Base-by-base conservation (phyloP, 2,329 filamentous ascomycete genomes). In the Xylariaceae sp. region DNA sequence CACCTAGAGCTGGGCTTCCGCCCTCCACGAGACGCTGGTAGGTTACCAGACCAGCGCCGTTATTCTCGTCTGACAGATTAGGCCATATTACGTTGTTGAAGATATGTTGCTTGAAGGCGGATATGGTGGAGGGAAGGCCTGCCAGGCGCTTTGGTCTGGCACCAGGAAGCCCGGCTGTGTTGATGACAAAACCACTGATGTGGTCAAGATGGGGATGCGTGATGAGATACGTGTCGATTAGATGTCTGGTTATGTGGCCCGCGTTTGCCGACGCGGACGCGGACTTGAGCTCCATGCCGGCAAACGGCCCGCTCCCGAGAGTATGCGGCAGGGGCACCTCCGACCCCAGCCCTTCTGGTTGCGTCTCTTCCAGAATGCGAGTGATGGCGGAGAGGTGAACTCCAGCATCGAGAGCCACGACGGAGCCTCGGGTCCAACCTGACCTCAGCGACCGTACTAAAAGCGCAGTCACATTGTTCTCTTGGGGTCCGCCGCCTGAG, bases 51-150 rank as follows among this genome's bases (percentile, higher is more conserved):
- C 92, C 92, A 4, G 89, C 89, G 16, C 92, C 92, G 21, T 89
- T 88, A 56, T 94, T 92, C 61, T 98, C 92, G 52, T 98, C 90
- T 0, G 87, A 93, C 24, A 98, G 64, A 47, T 98, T 98, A 0
- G 92, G 92, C 92, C 92, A 98, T 34, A 96, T 94, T 37, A 94
- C 67, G 52, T 95, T 93, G 60, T 98, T 98, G 67, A 98, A 98
- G 39, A 98, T 86, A 59, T 98, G 89, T 1, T 70, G 78, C 57
- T 94, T 96, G 59, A 98, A 80, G 0, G 90, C 89, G 29, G 86
- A 73, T 32, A 98, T 89, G n/a, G 90, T 94, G 18, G 78, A 81
- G 0, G 89, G 87, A 4, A 96, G 65, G 0, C 84, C 90, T 1
- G 90, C 88, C 11, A 98, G 67, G 16, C 83, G 77, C 60, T 96